Evolutionary conservation across 1,139 yeast species (phyloP), one percentile per base, ranked within the genome.

Genomic region (Candida sp.): DNA sequence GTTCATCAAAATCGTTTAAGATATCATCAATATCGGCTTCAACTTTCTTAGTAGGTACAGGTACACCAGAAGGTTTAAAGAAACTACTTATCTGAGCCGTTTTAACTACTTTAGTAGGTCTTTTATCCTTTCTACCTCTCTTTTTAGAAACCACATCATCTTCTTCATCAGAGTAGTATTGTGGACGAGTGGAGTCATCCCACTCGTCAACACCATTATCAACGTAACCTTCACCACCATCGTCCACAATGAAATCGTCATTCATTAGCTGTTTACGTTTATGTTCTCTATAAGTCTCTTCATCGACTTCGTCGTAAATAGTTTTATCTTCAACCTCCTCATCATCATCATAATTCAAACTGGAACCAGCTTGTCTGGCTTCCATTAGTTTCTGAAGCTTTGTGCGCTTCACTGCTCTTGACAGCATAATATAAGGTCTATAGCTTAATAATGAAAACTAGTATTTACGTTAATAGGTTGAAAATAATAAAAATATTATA

Each of bases 161-260:
- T 1, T 63, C 83, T 37, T 77, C 83, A 42, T 79, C 85, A 0
- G 81, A 77, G 43, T 77, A 76, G 54, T 78, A 78, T 35, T 71
- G 62, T 11, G 77, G 73, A 43, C 81, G 67, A 7, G 73, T 68
- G 8, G 73, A 64, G 33, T 71, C 79, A 44, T 82, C 90, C 95
- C 96, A 87, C 49, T 89, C 96, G 54, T 91, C 95, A 11, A 77
- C 88, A 42, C 98, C 98, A 40, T 86, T 87, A 56, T 93, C 97
- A 2, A 88, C 91, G 57, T 93, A 93, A 0, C 95, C 95, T 51
- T 83, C 84, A 11, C 96, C 96, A 51, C 85, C 82, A 60, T 93
- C 98, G 58, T 90, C 97, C 2, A 89, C 96, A 40, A 93, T 93
- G 60, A 93, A 93, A 58, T 91, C 97, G 58, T 91, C 97, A 50